Evolutionary conservation across 495 filamentous ascomycete species (phyloP), one percentile per base, ranked within the genome.

Genomic region (Daldinia caldariorum): DNA sequence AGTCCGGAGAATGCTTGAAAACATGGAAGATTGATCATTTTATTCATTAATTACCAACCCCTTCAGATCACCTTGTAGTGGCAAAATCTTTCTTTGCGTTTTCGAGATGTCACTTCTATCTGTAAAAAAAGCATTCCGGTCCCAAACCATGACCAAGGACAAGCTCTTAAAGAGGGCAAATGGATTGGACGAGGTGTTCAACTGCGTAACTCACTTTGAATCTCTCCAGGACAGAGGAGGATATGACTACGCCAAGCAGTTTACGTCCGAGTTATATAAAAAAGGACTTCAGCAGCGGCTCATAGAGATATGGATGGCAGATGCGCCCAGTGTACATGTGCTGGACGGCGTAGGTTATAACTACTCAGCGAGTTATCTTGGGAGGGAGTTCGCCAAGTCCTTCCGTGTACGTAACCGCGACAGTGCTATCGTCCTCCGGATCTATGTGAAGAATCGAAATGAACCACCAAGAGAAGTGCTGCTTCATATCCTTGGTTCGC

Each of bases 331-430:
- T 6, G 63, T 63, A 4, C 50, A 67, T 10, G 64, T 62, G 8
- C 58, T 73, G 20, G 16, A 56, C 39, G 45, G 22, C 18, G 12
- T 56, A 0, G 16, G 54, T 4, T 20, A 51, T 7, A 43, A 63
- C 8, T 63, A 67, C 55, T 20, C 45, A 0, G 49, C 67, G 20
- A 41, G 58, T 4, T 50, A 58, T 13, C 67, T 39, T 3, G 71
- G 67, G 9, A 29, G 59, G 1, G 71, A 73, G 55, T 73, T 60
- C 43, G 71, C 71, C 12, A 66, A 58, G 31, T 70, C 29, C 32
- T 47, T 67, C 3, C 67, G 63, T 1, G 71, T 55, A 35, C 53
- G 65, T 14, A 41, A 45, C 18, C 54, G 38, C 3, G 31, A 58
- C 3, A 35, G 35, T 5, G 62, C 67, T 3, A 1, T 63, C 9